phyloP scores from a whole-genome alignment of 805 yeast genomes.

The Schwanniomyces pseudopolymorphus region DNA sequence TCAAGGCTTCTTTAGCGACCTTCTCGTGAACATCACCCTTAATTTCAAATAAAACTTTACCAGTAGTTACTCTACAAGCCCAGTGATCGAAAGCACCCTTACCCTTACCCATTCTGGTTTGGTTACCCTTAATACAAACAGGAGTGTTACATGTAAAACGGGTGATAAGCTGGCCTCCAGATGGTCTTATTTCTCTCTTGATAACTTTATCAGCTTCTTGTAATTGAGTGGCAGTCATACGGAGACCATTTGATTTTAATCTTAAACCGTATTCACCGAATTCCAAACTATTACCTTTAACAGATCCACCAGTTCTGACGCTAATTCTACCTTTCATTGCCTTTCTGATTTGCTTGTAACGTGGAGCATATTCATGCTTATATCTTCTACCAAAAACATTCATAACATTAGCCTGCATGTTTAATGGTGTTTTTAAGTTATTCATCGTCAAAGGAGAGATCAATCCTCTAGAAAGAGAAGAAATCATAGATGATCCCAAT shows the following conservation, averaged over 20 bases:
- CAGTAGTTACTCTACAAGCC: constrained; percentile 96
- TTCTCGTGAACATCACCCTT: constrained; percentile 79
- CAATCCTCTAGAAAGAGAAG: neutral
- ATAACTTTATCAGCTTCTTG: constrained; percentile 88
- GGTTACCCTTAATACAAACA: constrained; percentile 95
- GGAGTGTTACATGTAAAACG: constrained; percentile 84
- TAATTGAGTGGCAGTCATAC: constrained; percentile 84
- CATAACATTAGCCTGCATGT: neutral
- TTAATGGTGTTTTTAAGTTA: neutral
- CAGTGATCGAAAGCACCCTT: constrained; percentile 97
- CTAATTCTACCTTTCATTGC: constrained; percentile 93
- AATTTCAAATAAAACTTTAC: constrained; percentile 87
- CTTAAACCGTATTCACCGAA: constrained; percentile 87
- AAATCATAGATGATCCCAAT: constrained; percentile 6
- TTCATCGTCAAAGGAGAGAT: neutral
- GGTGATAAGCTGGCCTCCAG: constrained; percentile 72
- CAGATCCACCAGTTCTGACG: constrained; percentile 92
- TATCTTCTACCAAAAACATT: constrained; percentile 28
- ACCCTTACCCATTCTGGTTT: constrained; percentile 99
- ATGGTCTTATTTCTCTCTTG: constrained; percentile 78
- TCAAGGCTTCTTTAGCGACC: constrained; percentile 84
- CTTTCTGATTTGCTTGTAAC: constrained; percentile 65
- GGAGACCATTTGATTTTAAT: constrained; percentile 80
- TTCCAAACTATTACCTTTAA: constrained; percentile 78
- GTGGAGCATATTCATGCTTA: constrained; percentile 76